phyloP scores from a whole-genome alignment of 2,329 filamentous ascomycete genomes.

The Phoma sp. region DNA sequence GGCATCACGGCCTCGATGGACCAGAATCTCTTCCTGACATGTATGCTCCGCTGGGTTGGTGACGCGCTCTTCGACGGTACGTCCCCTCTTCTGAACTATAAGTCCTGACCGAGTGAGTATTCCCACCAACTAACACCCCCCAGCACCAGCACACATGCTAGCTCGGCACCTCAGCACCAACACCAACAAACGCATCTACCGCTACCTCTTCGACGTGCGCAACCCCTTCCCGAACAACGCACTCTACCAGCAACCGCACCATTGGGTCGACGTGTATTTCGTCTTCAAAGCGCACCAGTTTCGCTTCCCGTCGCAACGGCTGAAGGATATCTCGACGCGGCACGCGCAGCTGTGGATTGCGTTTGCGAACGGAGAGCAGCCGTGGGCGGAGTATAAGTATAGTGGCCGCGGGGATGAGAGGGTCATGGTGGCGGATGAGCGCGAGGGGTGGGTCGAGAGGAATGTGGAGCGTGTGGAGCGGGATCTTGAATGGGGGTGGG shows the following conservation, averaged over 20 bases:
- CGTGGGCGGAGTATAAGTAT: slow-evolving; percentile 28
- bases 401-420: slow-evolving; percentile 14
- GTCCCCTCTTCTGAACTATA: no score
- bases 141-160: slow-evolving; percentile 25
- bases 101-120: no score
- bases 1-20: slow-evolving; percentile 40
- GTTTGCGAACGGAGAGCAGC: slow-evolving; percentile 28
- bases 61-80: slow-evolving; percentile 52
- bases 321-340: slow-evolving; percentile 27
- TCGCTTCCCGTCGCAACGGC: slow-evolving; percentile 18
- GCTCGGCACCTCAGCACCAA: slow-evolving; percentile 14
- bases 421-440: slow-evolving; percentile 32
- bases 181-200: slow-evolving; percentile 27
- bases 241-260: slow-evolving; percentile 32
- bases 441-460: slow-evolving; percentile 30
- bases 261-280: slow-evolving; percentile 40
- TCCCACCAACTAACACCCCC: no score
- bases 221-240: slow-evolving; percentile 34
- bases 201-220: slow-evolving; percentile 36
- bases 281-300: slow-evolving; percentile 34
- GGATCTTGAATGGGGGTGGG: slow-evolving; percentile 18
- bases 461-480: slow-evolving; percentile 21
- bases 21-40: slow-evolving; percentile 48
- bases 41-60: slow-evolving; percentile 49
- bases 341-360: slow-evolving; percentile 31